Percentiles rank a stretch among this genome's conserved stretches.
phyloP scores from a whole-genome alignment of 768 basidiomycete species.

The Hypholoma sublateritium region DNA sequence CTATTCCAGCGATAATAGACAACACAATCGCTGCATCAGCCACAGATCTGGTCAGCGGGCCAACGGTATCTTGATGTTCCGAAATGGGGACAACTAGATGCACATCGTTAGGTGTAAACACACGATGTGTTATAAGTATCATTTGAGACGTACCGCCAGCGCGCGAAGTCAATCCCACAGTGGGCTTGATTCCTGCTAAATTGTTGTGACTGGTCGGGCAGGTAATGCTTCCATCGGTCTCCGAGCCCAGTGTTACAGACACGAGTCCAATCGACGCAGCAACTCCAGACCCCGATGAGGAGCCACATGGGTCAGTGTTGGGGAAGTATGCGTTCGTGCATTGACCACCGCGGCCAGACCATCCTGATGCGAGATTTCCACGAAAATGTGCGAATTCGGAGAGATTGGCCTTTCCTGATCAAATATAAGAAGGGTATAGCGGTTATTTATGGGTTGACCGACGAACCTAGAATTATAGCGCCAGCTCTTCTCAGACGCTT shows the following conservation, averaged over 20 bases:
- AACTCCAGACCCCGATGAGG: constrained; percentile 60
- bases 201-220: constrained; percentile 55
- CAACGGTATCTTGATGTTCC: constrained; percentile 56
- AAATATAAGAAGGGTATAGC: too few species aligned
- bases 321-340: constrained; percentile 50
- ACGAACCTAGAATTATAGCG: constrained; percentile 43
- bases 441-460: not conserved
- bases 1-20: constrained; percentile 54
- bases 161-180: constrained; percentile 57
- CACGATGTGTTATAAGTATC: not conserved
- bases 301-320: constrained; percentile 55
- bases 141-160: constrained; percentile 44
- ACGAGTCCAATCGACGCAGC: constrained; percentile 51
- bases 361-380: constrained; percentile 49
- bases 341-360: constrained; percentile 59
- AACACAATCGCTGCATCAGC: constrained; percentile 56
- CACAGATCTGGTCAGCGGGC: constrained; percentile 53
- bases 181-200: constrained; percentile 60
- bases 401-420: constrained; percentile 52
- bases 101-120: not conserved
- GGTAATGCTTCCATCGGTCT: constrained; percentile 56
- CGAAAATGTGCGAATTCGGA: constrained; percentile 56
- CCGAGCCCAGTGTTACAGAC: constrained; percentile 46
- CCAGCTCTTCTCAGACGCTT: constrained; percentile 42
- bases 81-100: constrained; percentile 55